phyloP scores from a whole-genome alignment of 106 monocot genomes.

The Iris macrosiphon region DNA sequence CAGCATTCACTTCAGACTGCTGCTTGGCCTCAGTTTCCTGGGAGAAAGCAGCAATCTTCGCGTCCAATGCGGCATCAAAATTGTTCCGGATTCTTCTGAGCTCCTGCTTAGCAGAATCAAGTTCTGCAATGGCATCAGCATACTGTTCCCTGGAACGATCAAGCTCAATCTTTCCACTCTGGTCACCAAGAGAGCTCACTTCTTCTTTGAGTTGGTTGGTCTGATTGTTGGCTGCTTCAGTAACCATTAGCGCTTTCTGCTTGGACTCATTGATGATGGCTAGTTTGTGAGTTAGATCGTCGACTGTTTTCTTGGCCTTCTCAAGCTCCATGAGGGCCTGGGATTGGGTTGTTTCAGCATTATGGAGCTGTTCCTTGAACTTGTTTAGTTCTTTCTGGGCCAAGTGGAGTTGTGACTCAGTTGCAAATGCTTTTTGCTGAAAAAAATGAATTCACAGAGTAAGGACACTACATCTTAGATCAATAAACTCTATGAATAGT shows the following conservation, averaged over 20 bases:
- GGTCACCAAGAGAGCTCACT: constrained; percentile 7
- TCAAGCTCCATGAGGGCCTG: constrained; percentile 48
- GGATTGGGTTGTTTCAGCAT: constrained; percentile 35
- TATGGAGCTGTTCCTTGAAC: constrained; percentile 44
- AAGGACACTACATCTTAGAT: too few relatives aligned
- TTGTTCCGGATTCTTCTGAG: constrained; percentile 53
- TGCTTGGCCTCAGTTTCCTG: constrained; percentile 50
- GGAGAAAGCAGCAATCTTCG: constrained; percentile 36
- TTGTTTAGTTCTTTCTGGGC: constrained; percentile 55
- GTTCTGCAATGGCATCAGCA: constrained; percentile 33
- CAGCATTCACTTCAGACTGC: constrained; percentile 29
- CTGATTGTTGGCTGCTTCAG: constrained; percentile 38
- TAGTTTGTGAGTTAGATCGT: constrained; percentile 32
- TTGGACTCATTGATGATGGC: constrained; percentile 42
- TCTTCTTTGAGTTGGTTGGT: constrained; percentile 31
- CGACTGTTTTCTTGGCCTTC: constrained; percentile 34
- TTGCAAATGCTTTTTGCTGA: constrained; percentile 33
- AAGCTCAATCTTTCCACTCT: constrained; percentile 26
- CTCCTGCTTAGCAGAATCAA: constrained; percentile 58
- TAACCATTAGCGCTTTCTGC: constrained; percentile 35
- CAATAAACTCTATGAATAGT: too few relatives aligned
- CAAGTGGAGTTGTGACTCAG: constrained; percentile 52
- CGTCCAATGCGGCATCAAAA: constrained; percentile 42
- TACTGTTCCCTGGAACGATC: constrained; percentile 47
- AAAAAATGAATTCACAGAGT: too few relatives aligned